Percentiles rank a stretch among this genome's conserved stretches.
phyloP scores from a whole-genome alignment of 768 basidiomycete species.

The Russula foetens region DNA sequence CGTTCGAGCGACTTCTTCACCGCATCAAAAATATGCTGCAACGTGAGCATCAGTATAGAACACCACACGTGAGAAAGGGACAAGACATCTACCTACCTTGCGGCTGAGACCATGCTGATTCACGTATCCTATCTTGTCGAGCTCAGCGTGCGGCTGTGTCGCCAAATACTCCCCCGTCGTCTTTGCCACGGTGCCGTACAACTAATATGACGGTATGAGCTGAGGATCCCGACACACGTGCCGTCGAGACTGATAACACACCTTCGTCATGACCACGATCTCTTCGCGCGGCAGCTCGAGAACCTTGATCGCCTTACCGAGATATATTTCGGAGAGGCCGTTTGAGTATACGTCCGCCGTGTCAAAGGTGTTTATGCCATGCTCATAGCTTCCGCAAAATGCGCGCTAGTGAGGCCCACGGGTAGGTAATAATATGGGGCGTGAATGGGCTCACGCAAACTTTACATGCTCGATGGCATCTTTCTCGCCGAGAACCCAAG shows the following conservation, averaged over 20 bases:
- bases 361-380: conserved; percentile 58
- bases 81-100: conserved; percentile 24
- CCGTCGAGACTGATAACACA: not conserved
- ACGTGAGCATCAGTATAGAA: not conserved
- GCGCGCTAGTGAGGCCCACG: conserved; percentile 6
- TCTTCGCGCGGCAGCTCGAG: conserved; percentile 32
- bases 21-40: conserved; percentile 66
- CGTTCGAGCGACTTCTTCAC: conserved; percentile 55
- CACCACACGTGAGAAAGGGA: not conserved
- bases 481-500: conserved; percentile 29
- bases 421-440: too few relatives aligned
- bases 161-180: not conserved
- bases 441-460: conserved; percentile 21
- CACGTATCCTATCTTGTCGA: conserved; percentile 27
- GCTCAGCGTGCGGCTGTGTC: not conserved
- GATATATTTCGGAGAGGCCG: conserved; percentile 28
- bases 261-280: conserved; percentile 39
- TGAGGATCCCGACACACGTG: not conserved
- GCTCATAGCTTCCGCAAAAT: conserved; percentile 36
- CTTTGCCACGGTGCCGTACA: conserved; percentile 3
- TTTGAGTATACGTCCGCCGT: conserved; percentile 38
- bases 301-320: conserved; percentile 36
- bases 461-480: conserved; percentile 21
- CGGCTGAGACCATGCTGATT: conserved; percentile 32
- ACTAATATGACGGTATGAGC: not conserved